Base-by-base conservation (phyloP, 768 basidiomycete genomes). In the Auriscalpium vulgare region DNA sequence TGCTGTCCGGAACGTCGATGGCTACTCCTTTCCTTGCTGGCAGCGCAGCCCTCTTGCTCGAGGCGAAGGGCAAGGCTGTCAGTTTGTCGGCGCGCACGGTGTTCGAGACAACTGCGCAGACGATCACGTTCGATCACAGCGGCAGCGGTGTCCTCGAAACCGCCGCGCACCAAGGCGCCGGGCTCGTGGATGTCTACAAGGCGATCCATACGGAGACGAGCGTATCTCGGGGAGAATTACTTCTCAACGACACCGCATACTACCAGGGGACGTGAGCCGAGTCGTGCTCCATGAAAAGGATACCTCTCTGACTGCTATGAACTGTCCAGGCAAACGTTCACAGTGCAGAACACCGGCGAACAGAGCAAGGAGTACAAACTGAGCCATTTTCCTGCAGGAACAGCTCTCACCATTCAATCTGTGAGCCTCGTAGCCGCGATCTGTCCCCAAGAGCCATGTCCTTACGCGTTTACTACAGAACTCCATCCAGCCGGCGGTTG, bases 241-340 rank as follows among this genome's bases (percentile, higher is more conserved):
- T 80, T 37, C 67, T 85, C 40, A 87, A 88, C 59, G 85, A 86
- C 64, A 86, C 84, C 4, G 75, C 78, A 8, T 72, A 83, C 63
- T 79, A 81, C 65, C 67, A 71, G 51, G 65, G 68, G 35, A 51
- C 64, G 78, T 79, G 63, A 57, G 77, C 69, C 17, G 4, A 29
- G 29, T 29, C 57, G 5, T 62, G 59, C 48, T 47, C 55, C 19
- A 45, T 51, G 6, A 62, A 1, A 59, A 45, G 57, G 58, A 19
- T 43, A 17, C 13, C 40, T 13, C 40, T 9, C 40, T 43, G 40
- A 43, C 40, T 13, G 40, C 40, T 29, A 5, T 29, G 1, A 29
- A 43, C 2, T 43, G 4, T 43, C 29, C 59, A 79, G 79, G 10
- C 77, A 79, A 65, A 73, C 67, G 8, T 78, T 80, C 68, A 77